These are phyloP conservation scores for Thermochaetoides thermophila DNA, from an alignment of 495 filamentous ascomycete species.

Conservation along the genomic window DNA sequence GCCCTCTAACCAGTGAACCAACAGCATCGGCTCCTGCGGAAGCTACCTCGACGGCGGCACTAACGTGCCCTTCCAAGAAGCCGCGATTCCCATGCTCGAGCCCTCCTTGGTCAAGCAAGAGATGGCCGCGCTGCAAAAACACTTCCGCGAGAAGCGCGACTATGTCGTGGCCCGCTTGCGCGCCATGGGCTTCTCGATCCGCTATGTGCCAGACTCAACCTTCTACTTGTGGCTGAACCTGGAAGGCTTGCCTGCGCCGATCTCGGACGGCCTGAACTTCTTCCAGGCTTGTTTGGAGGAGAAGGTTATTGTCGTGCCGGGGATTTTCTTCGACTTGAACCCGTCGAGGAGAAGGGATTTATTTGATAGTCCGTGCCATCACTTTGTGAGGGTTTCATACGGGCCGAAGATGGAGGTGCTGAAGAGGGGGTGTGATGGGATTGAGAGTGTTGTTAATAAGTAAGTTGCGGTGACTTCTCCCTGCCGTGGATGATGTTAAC, in stretches of 20 bases:
- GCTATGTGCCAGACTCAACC: constrained; percentile 69
- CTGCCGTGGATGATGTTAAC: too few species aligned
- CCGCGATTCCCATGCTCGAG: constrained; percentile 82
- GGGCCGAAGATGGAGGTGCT: constrained; percentile 82
- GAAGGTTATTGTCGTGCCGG: constrained; percentile 90
- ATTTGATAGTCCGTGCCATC: constrained; percentile 91
- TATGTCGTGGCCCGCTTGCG: constrained; percentile 64
- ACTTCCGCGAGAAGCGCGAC: constrained; percentile 84
- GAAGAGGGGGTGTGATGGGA: constrained; percentile 72
- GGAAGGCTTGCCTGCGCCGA: constrained; percentile 50
- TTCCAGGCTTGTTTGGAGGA: constrained; percentile 84
- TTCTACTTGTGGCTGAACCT: constrained; percentile 66
- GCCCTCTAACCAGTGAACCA: neutral
- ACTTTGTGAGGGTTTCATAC: constrained; percentile 84
- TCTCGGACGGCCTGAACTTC: constrained; percentile 89
- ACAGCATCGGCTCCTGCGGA: constrained; percentile 69
- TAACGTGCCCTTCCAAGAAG: constrained; percentile 91
- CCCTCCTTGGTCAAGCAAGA: constrained; percentile 64
- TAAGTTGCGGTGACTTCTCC: constrained; percentile 10
- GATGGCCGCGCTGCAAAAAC: constrained; percentile 75
- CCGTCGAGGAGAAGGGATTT: constrained; percentile 78
- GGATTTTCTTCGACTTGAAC: constrained; percentile 87
- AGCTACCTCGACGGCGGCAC: constrained; percentile 93
- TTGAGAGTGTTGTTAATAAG: constrained; percentile 69
- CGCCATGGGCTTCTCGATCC: constrained; percentile 71